Percentiles rank a stretch among this genome's conserved stretches.
Conservation (phyloP, 148 eudicot species). For the Rheum nobile region DNA sequence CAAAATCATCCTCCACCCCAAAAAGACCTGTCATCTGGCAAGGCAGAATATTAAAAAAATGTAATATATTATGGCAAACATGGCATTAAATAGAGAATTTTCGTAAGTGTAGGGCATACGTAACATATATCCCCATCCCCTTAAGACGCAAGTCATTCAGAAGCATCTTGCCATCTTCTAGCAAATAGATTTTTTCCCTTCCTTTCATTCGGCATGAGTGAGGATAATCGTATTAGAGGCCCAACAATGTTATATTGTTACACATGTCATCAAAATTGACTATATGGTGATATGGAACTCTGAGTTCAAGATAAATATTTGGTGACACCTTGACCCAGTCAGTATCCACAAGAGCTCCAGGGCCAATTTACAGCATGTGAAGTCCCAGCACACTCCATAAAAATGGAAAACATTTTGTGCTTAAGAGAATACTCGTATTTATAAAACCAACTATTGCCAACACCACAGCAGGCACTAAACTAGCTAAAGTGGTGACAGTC, state of each 20-base stretch:
- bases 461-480: neutral
- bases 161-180: neutral
- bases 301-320: neutral
- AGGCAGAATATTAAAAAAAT: neutral
- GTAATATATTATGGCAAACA: neutral
- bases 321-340: neutral
- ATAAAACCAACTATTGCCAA: neutral
- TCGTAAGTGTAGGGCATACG: neutral
- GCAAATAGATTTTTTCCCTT: neutral
- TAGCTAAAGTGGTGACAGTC: neutral
- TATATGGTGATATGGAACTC: neutral
- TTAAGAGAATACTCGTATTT: neutral
- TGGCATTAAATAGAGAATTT: neutral
- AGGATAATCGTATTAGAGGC: neutral
- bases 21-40: conserved; percentile 79
- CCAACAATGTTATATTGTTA: neutral
- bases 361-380: neutral
- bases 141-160: neutral
- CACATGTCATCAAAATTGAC: neutral
- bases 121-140: neutral
- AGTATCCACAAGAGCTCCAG: neutral
- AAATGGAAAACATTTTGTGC: neutral
- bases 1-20: conserved; percentile 81
- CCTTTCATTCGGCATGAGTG: neutral
- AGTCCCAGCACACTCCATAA: neutral